Evolutionary conservation across 345 rosid genomes (phyloP).

Genomic region (Limnanthes douglasii): DNA sequence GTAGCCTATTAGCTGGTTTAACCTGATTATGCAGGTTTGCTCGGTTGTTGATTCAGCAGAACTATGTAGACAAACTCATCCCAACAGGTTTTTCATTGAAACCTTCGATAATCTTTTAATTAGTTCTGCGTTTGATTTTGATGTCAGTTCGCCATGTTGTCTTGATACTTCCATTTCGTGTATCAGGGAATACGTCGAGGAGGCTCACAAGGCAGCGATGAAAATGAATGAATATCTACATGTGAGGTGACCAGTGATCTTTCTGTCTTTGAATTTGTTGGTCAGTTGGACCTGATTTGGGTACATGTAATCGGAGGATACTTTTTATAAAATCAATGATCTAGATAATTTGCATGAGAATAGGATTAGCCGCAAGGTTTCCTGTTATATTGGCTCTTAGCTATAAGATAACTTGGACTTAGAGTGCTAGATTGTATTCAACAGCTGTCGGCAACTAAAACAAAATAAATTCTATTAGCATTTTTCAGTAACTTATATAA

Average conservation of each 20-base stretch:
- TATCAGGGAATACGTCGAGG: constrained; percentile 74
- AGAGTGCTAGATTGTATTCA: no score
- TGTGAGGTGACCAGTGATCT: constrained; percentile 83
- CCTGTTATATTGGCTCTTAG: no score
- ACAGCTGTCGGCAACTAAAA: no score
- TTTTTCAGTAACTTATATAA: no score
- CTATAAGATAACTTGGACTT: no score
- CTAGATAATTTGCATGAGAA: no score
- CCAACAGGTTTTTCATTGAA: constrained; percentile 43
- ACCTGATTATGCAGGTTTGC: constrained; percentile 46
- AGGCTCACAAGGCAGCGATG: constrained; percentile 78
- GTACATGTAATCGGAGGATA: not conserved
- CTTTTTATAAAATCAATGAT: no score
- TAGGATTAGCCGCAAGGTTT: no score
- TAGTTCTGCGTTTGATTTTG: not conserved
- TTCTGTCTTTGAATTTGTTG: not conserved
- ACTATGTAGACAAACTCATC: constrained; percentile 90
- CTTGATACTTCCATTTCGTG: not conserved
- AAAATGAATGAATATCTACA: constrained; percentile 87
- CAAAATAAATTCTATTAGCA: no score
- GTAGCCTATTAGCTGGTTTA: no score
- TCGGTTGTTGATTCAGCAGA: constrained; percentile 92
- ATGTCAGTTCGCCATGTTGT: not conserved
- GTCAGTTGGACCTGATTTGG: constrained; percentile 1
- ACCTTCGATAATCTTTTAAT: not conserved